Base-by-base conservation (phyloP, 257 asterid species). In the Solanum piurae region DNA sequence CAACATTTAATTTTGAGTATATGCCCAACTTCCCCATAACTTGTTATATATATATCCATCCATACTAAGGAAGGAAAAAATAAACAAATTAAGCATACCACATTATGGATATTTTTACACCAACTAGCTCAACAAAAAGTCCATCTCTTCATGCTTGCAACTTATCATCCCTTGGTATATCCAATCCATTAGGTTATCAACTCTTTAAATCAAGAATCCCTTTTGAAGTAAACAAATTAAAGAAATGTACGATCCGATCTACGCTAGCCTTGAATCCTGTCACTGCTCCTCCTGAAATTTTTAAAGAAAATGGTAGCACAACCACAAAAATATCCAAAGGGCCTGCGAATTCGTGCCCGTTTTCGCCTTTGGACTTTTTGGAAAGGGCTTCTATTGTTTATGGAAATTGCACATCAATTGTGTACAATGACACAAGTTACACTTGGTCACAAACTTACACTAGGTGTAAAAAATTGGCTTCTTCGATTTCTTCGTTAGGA, bases 401-500 rank as follows among this genome's bases (percentile, higher is more conserved):
- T 62, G 91, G 91, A 6, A 90, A 93, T 37, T 86, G 91, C 86
- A 87, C 93, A 29, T 83, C 95, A 5, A 87, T 93, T 60, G 29
- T 92, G 5, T 92, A 92, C 94, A 84, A 91, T 8, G 89, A 89
- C 4, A 74, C 87, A 4, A 23, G 83, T 6, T 90, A 79, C 25
- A 90, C 96, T 5, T 93, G 95, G 96, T 90, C 94, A 0, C 92
- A 93, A 31, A 93, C 93, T 20, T 77, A 88, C 13, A 42, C n/a
- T 55, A 88, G 96, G 13, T 94, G 96, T 75, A 74, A 89, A 18
- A 90, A 88, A 23, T 79, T 94, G n/a, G 95, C 94, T 4, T 93
- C 96, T 1, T 93, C 95, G 2, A 90, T 94, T 5, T 88, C 20
- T 23, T 49, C 91, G 4, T 80, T 91, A 4, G 95, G 95, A 14